Base-by-base conservation (phyloP, 495 filamentous ascomycete species). In the Amniculicola lignicola region DNA sequence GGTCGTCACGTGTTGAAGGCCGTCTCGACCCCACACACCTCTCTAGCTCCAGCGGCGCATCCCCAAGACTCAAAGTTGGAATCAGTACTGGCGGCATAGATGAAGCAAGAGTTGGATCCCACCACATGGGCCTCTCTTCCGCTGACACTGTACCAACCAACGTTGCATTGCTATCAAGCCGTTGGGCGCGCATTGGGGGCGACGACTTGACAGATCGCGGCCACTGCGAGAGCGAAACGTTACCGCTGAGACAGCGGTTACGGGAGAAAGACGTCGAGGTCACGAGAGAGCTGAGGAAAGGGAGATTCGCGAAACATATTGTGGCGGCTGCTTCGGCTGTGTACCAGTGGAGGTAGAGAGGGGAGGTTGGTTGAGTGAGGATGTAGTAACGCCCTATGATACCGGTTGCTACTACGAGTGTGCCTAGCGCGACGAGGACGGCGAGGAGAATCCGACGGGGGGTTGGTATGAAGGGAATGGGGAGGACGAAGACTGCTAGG, bases 301-400 rank as follows among this genome's bases (percentile, higher is more conserved):
- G 81, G 14, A 87, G 63, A 42, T 85, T 86, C n/a, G 79, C 77
- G 5, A 84, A 79, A 54, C 81, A 75, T 14, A 86, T 73, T 2
- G 80, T 77, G 0, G 78, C 82, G 25, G 77, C 75, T 6, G 79
- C 74, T 74, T 86, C 82, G 11, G 82, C 79, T 12, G 78, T 75
- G 63, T 86, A 85, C 82, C 82, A 86, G 42, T 78, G 77, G 53
- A 81, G 80, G 74, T 83, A 86, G 29, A 77, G 68, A 35, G 74
- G 70, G 0, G 72, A 77, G 44, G 76, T 74, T 0, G 78, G 79
- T 1, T 74, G 67, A 10, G 71, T 74, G 57, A 86, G 83, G 33
- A 77, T 80, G 69, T 84, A 86, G 59, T 77, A 82, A 65, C 84
- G 84, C 62, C 82, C 84, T 10, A 85, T 69, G 47, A 82, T 72